phyloP scores from a whole-genome alignment of 257 asterid species.

The Solanum pinnatisectum region DNA sequence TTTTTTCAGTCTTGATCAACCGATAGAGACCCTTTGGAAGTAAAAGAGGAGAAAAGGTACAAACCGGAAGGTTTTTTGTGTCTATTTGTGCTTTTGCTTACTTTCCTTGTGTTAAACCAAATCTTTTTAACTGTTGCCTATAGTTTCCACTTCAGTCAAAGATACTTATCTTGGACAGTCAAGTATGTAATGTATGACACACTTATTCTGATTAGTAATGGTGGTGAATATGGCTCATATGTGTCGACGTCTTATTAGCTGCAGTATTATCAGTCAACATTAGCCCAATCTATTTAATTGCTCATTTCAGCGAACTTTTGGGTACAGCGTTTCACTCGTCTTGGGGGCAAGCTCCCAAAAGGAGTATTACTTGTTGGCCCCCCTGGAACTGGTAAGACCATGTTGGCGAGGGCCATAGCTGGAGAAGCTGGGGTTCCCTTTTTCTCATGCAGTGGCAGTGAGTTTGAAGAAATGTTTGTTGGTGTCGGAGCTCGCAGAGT shows the following conservation, averaged over 20 bases:
- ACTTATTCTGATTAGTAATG: neutral
- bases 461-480: slow-evolving; percentile 96
- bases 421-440: slow-evolving; percentile 99
- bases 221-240: neutral
- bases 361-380: slow-evolving; percentile 95
- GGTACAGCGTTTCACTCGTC: slow-evolving; percentile 82
- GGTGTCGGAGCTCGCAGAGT: slow-evolving; percentile 99
- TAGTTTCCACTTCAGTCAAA: neutral
- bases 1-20: neutral
- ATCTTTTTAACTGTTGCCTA: neutral
- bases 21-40: neutral
- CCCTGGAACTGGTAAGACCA: slow-evolving; percentile 96
- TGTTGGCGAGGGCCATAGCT: slow-evolving; percentile 97
- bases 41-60: neutral
- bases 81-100: neutral
- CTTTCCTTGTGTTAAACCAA: neutral
- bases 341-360: slow-evolving; percentile 98
- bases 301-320: neutral
- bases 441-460: slow-evolving; percentile 97
- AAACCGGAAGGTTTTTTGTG: neutral
- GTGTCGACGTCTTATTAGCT: neutral
- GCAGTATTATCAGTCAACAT: neutral
- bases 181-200: neutral
- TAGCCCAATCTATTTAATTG: neutral
- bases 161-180: neutral